Conservation (phyloP, 345 rosid species). For the Capsella bursapastoris region DNA sequence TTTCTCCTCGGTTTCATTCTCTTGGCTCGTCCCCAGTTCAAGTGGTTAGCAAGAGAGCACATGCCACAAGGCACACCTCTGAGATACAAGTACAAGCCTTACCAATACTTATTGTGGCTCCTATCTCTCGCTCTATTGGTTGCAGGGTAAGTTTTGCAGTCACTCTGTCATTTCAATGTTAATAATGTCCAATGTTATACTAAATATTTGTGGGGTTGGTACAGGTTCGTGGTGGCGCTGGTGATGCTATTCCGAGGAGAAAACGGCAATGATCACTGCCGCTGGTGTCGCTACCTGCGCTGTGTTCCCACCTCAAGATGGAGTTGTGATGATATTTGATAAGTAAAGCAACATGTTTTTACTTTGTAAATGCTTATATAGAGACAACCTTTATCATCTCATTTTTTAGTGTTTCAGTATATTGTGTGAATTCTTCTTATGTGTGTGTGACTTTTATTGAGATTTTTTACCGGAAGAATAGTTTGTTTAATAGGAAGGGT, state of each 20-base stretch:
- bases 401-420: constrained; percentile 17
- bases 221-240: constrained; percentile 64
- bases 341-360: constrained; percentile 2
- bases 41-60: constrained; percentile 61
- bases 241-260: constrained; percentile 73
- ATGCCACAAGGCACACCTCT: constrained; percentile 53
- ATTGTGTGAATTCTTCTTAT: constrained; percentile 19
- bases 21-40: constrained; percentile 83
- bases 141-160: constrained; percentile 57
- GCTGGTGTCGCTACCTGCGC: constrained; percentile 86
- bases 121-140: constrained; percentile 58
- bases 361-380: constrained; percentile 35
- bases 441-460: constrained; percentile 10
- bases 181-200: not conserved
- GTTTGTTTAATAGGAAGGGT: constrained; percentile 22
- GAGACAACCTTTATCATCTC: not conserved
- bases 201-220: not conserved
- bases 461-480: constrained; percentile 2
- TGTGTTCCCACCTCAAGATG: constrained; percentile 83
- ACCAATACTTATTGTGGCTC: constrained; percentile 72
- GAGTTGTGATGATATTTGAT: constrained; percentile 56
- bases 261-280: constrained; percentile 71
- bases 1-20: constrained; percentile 84
- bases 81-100: constrained; percentile 68
- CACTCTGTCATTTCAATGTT: not conserved